Percentiles rank a stretch among this genome's conserved stretches.
Evolutionary conservation across 2,329 filamentous ascomycete species (phyloP).

Genomic region (Penicillium sp.): DNA sequence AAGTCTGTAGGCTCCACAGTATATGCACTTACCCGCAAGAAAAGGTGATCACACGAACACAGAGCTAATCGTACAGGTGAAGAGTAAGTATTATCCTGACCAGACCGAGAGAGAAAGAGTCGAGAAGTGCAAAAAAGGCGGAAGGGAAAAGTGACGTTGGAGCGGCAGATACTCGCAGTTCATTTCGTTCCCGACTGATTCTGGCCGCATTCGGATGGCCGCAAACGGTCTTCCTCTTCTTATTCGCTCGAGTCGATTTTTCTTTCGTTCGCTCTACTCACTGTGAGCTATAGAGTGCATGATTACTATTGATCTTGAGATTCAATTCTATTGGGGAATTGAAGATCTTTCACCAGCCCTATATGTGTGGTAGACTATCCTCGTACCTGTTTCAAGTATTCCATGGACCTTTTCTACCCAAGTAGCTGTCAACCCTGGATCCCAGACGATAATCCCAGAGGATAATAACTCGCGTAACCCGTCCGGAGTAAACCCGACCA

Average conservation of each 20-base stretch:
- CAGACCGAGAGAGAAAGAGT: neutral
- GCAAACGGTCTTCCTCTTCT: neutral
- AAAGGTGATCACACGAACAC: neutral
- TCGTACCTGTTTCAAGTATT: no score
- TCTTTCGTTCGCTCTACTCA: no score
- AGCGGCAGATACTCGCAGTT: neutral
- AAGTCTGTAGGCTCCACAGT: neutral
- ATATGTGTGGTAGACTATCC: no score
- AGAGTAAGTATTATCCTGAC: neutral
- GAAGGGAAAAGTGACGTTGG: neutral
- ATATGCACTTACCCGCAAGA: neutral
- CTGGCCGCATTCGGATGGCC: neutral
- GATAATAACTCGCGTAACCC: neutral
- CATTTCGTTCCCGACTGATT: neutral
- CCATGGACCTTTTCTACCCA: no score
- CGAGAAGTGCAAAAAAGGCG: neutral
- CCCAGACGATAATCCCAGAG: no score
- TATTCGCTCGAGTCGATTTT: neutral
- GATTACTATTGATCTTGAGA: no score
- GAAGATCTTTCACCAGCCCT: no score
- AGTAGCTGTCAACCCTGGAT: no score
- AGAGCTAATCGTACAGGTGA: no score
- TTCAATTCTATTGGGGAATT: no score
- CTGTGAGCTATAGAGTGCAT: no score
- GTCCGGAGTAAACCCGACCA: neutral